Percentiles rank a stretch among this genome's conserved stretches.
Conservation (phyloP, 1,284 basidiomycete species). For the Anthracocystis panici-leucophaei region DNA sequence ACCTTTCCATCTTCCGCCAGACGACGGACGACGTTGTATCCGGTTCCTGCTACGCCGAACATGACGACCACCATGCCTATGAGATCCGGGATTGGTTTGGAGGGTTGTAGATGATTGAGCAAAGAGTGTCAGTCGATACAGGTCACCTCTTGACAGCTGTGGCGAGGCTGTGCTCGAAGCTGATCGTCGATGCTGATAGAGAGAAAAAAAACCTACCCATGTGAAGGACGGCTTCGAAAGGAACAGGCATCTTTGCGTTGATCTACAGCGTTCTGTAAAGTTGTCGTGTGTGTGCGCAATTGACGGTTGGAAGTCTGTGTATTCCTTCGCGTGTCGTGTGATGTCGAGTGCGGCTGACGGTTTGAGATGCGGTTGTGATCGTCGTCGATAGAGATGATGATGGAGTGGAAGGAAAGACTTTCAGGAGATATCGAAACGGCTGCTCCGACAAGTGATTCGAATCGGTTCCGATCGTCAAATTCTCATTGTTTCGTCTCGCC, state of each 20-base stretch:
- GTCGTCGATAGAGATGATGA: conserved; percentile 3
- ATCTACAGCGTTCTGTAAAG: neutral
- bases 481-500: neutral
- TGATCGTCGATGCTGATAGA: neutral
- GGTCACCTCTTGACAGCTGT: too few species aligned
- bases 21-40: conserved; percentile 63
- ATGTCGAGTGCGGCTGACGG: neutral
- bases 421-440: neutral
- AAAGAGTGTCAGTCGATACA: neutral
- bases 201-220: conserved; percentile 58
- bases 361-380: neutral
- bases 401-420: neutral
- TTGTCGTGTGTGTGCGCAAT: neutral
- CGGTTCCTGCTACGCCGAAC: conserved; percentile 69
- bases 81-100: neutral
- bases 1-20: conserved; percentile 69
- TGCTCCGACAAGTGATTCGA: conserved; percentile 12
- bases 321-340: neutral
- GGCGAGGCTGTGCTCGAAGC: neutral
- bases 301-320: neutral
- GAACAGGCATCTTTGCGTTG: conserved; percentile 65
- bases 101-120: neutral
- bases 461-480: conserved; percentile 23
- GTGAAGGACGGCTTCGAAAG: conserved; percentile 67
- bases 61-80: conserved; percentile 65